Evolutionary conservation across 2,329 filamentous ascomycete genomes (phyloP).

Genomic region (Trichoderma sp.): DNA sequence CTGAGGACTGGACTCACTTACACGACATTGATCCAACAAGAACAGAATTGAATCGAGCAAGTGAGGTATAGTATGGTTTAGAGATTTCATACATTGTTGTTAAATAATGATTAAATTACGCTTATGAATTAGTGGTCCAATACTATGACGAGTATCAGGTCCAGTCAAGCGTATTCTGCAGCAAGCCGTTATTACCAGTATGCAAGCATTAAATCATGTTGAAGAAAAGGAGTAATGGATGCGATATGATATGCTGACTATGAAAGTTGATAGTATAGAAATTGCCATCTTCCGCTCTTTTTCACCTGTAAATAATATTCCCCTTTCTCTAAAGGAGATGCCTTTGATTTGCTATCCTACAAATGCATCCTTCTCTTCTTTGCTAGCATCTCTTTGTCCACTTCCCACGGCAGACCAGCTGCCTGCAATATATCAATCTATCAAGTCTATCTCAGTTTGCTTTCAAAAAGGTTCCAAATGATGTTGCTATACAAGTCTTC

Average conservation of each 20-base stretch:
- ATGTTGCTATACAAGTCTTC: conserved; percentile 20
- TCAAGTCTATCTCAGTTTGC: conserved; percentile 10
- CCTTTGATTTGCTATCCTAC: not conserved
- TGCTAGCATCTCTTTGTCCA: not conserved
- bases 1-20: not conserved
- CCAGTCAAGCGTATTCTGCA: no score
- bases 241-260: conserved; percentile 1
- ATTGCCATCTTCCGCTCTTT: not conserved
- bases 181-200: not conserved
- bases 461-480: conserved; percentile 10
- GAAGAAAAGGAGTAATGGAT: conserved; percentile 8
- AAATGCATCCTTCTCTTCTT: not conserved
- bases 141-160: no score
- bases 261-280: conserved; percentile 7
- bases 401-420: conserved; percentile 26
- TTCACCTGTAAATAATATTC: not conserved
- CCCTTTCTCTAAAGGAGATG: not conserved
- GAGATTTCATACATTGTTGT: no score
- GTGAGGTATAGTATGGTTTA: no score
- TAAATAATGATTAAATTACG: no score
- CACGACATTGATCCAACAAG: not conserved
- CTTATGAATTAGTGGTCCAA: no score
- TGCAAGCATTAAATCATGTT: conserved; percentile 6
- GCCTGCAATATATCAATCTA: conserved; percentile 15
- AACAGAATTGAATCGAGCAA: no score